Conservation (phyloP, 2,329 filamentous ascomycete genomes). For the Ilyonectria destructans region DNA sequence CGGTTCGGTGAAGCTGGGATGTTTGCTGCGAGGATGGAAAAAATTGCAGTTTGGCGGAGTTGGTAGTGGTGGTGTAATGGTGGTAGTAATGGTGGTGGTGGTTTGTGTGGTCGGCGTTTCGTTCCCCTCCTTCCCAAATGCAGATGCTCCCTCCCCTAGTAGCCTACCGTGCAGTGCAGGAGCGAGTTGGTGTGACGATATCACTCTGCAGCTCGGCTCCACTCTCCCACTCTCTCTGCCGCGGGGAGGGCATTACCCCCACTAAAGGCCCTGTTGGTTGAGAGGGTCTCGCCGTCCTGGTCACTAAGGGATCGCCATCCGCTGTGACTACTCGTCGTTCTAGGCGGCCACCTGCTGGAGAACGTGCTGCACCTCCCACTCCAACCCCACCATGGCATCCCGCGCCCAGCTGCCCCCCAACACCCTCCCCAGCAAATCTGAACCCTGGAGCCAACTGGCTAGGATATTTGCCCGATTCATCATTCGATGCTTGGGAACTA, state of each 20-base stretch:
- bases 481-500: conserved; percentile 10
- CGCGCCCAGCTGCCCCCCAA: conserved; percentile 29
- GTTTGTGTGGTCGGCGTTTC: conserved; percentile 8
- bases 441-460: conserved; percentile 1
- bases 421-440: conserved; percentile 12
- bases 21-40: conserved; percentile 10
- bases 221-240: conserved; percentile 20
- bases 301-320: neutral
- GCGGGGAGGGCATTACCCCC: conserved; percentile 30
- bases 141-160: neutral
- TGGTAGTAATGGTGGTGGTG: neutral
- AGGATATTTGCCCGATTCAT: conserved; percentile 17
- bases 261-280: conserved; percentile 16
- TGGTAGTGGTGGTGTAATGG: neutral
- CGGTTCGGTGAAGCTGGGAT: conserved; percentile 6
- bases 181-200: conserved; percentile 23
- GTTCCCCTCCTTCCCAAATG: neutral
- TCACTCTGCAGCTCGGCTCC: conserved; percentile 3
- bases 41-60: neutral
- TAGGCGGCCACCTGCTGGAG: conserved; percentile 11
- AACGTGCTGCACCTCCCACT: conserved; percentile 13
- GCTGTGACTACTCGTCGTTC: conserved; percentile 10
- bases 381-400: conserved; percentile 44
- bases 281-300: neutral
- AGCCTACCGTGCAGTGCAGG: neutral